Conservation (phyloP, 345 rosid species). For the Populus ilicifolia region DNA sequence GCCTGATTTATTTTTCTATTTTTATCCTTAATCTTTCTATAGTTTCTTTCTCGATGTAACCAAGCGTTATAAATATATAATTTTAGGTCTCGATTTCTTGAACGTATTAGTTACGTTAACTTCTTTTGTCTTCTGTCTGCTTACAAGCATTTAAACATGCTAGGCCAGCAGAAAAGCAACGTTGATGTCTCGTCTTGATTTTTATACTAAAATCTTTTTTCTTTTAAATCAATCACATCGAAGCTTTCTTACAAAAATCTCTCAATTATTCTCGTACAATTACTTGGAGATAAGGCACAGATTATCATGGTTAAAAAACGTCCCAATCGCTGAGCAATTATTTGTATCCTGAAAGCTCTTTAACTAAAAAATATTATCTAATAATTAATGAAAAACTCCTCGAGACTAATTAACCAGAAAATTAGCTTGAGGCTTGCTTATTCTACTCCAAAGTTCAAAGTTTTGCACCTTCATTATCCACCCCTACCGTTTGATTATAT, state of each 20-base stretch:
- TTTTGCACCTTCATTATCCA: too few species aligned
- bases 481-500: too few species aligned
- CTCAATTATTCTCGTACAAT: background rate
- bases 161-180: background rate
- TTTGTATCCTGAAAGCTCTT: background rate
- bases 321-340: background rate
- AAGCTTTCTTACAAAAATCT: background rate
- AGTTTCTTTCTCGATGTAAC: too few species aligned
- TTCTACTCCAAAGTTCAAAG: too few species aligned
- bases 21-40: too few species aligned
- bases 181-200: background rate
- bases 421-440: too few species aligned
- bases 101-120: background rate
- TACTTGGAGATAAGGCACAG: background rate
- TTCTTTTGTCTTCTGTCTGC: background rate
- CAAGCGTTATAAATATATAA: too few species aligned
- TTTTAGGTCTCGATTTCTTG: background rate
- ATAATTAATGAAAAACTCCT: background rate
- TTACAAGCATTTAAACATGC: background rate
- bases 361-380: background rate
- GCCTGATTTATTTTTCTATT: too few species aligned
- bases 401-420: background rate
- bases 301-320: background rate
- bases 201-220: background rate
- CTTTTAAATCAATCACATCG: background rate